Conservation (phyloP, 192 early-diverging fungal species). For the Umbelopsis sp. region DNA sequence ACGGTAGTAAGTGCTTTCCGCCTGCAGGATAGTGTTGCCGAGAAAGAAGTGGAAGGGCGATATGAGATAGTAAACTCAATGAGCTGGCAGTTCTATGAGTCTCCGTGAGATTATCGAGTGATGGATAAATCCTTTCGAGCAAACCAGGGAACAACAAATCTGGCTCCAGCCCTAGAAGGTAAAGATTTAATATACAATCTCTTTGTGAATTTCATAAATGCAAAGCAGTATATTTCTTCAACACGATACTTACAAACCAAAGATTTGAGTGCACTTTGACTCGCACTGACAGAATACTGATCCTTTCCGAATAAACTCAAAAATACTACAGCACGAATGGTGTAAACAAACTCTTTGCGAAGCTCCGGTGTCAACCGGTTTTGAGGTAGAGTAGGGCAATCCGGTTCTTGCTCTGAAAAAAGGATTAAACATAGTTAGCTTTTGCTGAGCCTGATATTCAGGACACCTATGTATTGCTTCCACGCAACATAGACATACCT, state of each 20-base stretch:
- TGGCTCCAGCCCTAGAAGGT: slow-evolving; percentile 65
- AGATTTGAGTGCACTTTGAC: slow-evolving; percentile 65
- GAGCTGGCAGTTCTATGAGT: slow-evolving; percentile 89
- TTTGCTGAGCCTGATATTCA: background rate
- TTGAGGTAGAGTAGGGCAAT: slow-evolving; percentile 63
- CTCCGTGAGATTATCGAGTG: slow-evolving; percentile 81
- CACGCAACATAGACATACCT: slow-evolving; percentile 26
- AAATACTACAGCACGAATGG: slow-evolving; percentile 59
- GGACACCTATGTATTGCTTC: too few relatives aligned
- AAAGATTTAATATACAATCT: too few relatives aligned
- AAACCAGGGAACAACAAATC: slow-evolving; percentile 77
- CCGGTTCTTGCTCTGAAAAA: slow-evolving; percentile 50
- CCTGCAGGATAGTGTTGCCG: slow-evolving; percentile 82
- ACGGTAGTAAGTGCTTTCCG: slow-evolving; percentile 73
- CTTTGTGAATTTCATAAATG: too few relatives aligned
- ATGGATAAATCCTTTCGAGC: slow-evolving; percentile 84
- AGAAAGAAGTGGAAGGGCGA: slow-evolving; percentile 72
- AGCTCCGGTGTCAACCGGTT: slow-evolving; percentile 61
- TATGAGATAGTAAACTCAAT: slow-evolving; percentile 70
- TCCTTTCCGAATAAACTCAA: slow-evolving; percentile 81
- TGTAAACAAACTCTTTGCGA: slow-evolving; percentile 62
- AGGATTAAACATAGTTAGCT: background rate
- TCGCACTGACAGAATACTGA: slow-evolving; percentile 54
- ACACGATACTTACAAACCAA: slow-evolving; percentile 58
- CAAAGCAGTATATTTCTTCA: too few relatives aligned